Base-by-base conservation (phyloP, 257 asterid species). In the Capsicum chinense region DNA sequence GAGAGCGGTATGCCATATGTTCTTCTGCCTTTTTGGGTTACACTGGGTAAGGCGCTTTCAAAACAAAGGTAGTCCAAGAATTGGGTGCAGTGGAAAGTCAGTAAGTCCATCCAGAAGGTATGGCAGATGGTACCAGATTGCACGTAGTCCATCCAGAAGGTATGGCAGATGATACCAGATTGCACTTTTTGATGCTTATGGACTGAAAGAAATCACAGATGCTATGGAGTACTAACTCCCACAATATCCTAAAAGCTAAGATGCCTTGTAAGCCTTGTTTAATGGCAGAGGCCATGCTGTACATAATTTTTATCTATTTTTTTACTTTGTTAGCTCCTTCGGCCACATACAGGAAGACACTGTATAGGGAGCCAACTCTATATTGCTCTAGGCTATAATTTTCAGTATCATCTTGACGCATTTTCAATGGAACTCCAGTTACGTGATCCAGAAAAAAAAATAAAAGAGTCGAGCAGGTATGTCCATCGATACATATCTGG, bases 121-220 rank as follows among this genome's bases (percentile, higher is more conserved):
- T 70, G 79, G 79, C 57, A 70, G 26, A 70, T 9, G 57, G 79
- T 70, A 70, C 79, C 57, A 44, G 17, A 26, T 26, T 26, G 33
- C 33, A 26, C 33, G 33, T 1, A 26, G 33, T 26, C 33, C 33
- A 26, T 26, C 33, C 33, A 26, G 33, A 26, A 26, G 33, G 33
- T 26, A 26, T 26, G 33, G 33, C 33, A 26, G 33, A 26, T 26
- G 33, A 26, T 26, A 26, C 33, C 33, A 26, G 33, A 56, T 44
- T 70, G 79, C 37, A 47, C 58, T 71, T 71, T 71, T 47, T 47
- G 79, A 57, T n/a, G 79, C 57, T 71, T 17, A 71, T n/a, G 37
- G 58, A 44, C 56, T 0, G 39, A 44, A 71, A 71, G 79, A 71
- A 71, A 71, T 47, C 7, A 10, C 58, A 44, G 6, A 71, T 44